These are phyloP conservation scores for Gracilaria caudata DNA, from an alignment of 23 red algal genomes.

Conservation along the genomic window DNA sequence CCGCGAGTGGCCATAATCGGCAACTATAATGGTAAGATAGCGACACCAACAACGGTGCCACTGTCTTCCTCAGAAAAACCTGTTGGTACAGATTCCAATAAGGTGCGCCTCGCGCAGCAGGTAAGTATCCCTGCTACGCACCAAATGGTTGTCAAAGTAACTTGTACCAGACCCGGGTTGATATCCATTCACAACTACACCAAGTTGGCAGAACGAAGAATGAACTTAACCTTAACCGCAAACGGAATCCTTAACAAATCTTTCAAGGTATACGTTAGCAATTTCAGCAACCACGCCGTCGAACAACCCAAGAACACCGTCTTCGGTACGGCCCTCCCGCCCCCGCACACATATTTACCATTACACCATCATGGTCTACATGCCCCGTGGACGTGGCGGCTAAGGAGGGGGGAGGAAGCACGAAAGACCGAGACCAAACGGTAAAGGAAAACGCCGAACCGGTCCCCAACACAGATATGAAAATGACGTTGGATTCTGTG, in stretches of 20 bases:
- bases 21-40: neutral
- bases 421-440: neutral
- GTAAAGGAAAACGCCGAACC: neutral
- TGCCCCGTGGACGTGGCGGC: too few relatives aligned
- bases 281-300: neutral
- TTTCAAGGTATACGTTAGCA: neutral
- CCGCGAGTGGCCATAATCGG: conserved; percentile 7
- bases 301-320: neutral
- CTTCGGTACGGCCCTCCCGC: neutral
- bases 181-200: neutral
- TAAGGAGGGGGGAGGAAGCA: neutral
- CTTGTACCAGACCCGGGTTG: neutral
- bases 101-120: neutral
- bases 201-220: neutral
- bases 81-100: neutral
- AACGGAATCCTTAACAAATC: neutral
- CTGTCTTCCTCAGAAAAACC: too few relatives aligned
- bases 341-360: neutral
- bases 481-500: neutral
- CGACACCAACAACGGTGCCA: neutral
- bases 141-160: neutral
- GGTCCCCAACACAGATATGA: neutral
- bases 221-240: neutral
- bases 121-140: neutral
- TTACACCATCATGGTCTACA: too few relatives aligned